A percentile compares a stretch with the other conserved stretches of the same genome.
Evolutionary conservation across 306 rosid species (phyloP).

Genomic region (Corylus avellana): DNA sequence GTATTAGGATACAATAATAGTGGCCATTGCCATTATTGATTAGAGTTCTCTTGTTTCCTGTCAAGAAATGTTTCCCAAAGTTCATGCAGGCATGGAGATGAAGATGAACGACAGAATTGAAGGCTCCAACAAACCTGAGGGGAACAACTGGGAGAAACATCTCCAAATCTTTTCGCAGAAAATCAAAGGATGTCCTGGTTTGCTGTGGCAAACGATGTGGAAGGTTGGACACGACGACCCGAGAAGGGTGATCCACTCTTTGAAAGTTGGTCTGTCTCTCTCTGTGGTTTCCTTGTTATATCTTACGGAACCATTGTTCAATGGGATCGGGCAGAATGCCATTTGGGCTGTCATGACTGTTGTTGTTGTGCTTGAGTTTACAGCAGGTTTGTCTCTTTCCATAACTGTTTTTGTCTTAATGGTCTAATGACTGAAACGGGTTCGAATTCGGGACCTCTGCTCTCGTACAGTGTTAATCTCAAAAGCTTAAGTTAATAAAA

Average conservation of each 20-base stretch:
- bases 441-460: no score
- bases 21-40: background rate
- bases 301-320: constrained; percentile 65
- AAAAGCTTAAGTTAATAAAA: no score
- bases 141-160: constrained; percentile 41
- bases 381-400: constrained; percentile 58
- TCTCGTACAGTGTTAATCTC: no score
- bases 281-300: constrained; percentile 76
- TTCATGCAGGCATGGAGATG: constrained; percentile 59
- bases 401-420: background rate
- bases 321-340: constrained; percentile 69
- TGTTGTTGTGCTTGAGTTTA: constrained; percentile 92
- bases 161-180: constrained; percentile 41
- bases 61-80: constrained; percentile 53
- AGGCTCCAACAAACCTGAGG: constrained; percentile 22
- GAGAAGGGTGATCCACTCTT: constrained; percentile 73
- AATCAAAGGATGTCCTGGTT: constrained; percentile 41
- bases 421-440: no score
- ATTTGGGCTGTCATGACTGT: constrained; percentile 98
- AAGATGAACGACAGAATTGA: constrained; percentile 38
- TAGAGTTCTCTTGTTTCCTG: background rate
- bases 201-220: constrained; percentile 56
- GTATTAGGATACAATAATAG: constrained; percentile 4
- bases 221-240: constrained; percentile 84
- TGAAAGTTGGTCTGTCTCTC: constrained; percentile 83